These are phyloP conservation scores for Leptomonas pyrrhocoris DNA, from an alignment of 208 protist species.

Conservation along the genomic window DNA sequence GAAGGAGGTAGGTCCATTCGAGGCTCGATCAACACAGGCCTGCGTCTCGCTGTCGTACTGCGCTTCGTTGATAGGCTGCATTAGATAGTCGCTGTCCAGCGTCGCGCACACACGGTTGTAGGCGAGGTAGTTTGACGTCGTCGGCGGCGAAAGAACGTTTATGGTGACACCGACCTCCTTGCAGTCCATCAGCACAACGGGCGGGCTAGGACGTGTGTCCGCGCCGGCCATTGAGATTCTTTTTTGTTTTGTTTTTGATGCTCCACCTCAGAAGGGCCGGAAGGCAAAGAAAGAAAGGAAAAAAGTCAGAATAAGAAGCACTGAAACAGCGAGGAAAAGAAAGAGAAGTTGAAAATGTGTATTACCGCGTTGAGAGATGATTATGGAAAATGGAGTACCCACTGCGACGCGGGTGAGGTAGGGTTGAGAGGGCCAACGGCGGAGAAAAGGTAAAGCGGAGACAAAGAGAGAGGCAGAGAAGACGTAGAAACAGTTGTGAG, in stretches of 20 bases:
- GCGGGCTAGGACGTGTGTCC: conserved; percentile 2
- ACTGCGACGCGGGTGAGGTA: too few species aligned
- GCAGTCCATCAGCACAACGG: conserved; percentile 22
- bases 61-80: conserved; percentile 76
- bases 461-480: too few species aligned
- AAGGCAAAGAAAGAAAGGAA: background rate
- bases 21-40: conserved; percentile 56
- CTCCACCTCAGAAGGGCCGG: background rate
- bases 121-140: conserved; percentile 49
- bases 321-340: background rate
- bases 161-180: conserved; percentile 47
- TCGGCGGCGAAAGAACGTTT: conserved; percentile 40
- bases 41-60: conserved; percentile 80
- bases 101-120: conserved; percentile 55
- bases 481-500: too few species aligned
- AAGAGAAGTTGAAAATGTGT: background rate
- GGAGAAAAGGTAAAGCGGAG: too few species aligned
- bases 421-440: too few species aligned
- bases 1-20: conserved; percentile 46
- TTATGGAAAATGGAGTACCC: too few species aligned
- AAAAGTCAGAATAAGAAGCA: background rate
- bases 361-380: too few species aligned
- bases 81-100: conserved; percentile 60
- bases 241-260: background rate
- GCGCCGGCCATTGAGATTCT: conserved; percentile 4